Evolutionary conservation across 2,329 filamentous ascomycete species (phyloP).

Genomic region (Trichoderma semiorbis): DNA sequence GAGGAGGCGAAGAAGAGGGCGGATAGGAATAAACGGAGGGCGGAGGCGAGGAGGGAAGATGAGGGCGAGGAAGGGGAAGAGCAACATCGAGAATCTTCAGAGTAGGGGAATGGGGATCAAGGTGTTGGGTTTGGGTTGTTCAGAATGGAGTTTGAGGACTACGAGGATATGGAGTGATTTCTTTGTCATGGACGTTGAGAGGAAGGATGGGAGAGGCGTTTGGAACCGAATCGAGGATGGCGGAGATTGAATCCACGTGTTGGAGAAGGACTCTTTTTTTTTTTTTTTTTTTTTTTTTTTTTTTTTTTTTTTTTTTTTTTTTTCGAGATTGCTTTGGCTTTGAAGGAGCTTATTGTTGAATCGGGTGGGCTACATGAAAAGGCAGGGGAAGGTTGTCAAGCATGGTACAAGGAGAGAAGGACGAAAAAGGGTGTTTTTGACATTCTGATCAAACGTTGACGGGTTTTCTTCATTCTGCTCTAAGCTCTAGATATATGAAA

Average conservation of each 20-base stretch:
- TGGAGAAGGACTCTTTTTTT: background rate
- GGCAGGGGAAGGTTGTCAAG: background rate
- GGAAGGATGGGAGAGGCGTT: background rate
- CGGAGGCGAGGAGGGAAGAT: conserved; percentile 1
- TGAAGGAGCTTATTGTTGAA: background rate
- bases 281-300: too few relatives aligned
- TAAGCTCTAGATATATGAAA: background rate
- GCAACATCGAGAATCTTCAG: background rate
- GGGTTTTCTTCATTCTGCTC: background rate
- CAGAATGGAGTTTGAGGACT: background rate
- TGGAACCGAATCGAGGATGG: background rate
- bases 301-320: too few relatives aligned
- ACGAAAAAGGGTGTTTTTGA: background rate
- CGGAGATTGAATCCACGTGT: background rate
- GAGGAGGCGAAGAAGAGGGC: conserved; percentile 25
- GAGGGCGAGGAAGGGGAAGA: background rate
- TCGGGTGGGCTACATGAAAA: background rate
- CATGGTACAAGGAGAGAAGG: background rate
- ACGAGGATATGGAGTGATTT: background rate
- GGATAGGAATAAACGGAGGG: conserved; percentile 16
- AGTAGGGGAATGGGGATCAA: background rate
- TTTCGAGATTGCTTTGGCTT: background rate
- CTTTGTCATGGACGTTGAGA: background rate
- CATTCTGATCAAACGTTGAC: background rate
- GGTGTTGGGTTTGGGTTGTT: background rate